Conservation (phyloP, 2,329 filamentous ascomycete species). For the Phialophora verrucosa region DNA sequence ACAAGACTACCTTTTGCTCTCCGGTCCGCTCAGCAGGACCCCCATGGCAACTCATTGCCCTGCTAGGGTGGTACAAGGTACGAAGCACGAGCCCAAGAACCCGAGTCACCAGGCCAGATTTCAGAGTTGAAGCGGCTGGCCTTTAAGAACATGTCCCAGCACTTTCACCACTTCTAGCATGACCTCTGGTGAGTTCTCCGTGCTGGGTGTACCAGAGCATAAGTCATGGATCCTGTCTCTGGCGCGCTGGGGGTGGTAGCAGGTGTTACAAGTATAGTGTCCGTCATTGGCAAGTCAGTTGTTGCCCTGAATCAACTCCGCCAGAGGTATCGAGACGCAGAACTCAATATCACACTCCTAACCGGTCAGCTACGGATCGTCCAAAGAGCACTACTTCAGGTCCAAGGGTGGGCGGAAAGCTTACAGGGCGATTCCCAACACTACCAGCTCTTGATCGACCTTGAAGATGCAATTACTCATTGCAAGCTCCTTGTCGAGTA, state of each 20-base stretch:
- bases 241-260: constrained; percentile 31
- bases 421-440: constrained; percentile 28
- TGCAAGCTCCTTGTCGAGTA: constrained; percentile 33
- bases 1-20: constrained; percentile 4
- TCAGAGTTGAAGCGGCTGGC: background rate
- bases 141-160: background rate
- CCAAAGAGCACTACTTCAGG: constrained; percentile 36
- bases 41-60: background rate
- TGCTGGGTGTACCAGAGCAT: background rate
- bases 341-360: constrained; percentile 34
- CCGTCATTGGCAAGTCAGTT: constrained; percentile 33
- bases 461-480: constrained; percentile 32
- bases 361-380: constrained; percentile 35
- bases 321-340: constrained; percentile 32
- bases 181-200: background rate
- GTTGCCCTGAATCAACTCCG: constrained; percentile 31
- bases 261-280: constrained; percentile 33
- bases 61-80: background rate
- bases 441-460: constrained; percentile 35
- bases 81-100: background rate
- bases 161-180: background rate
- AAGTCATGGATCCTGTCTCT: constrained; percentile 25
- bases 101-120: background rate
- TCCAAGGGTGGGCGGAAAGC: constrained; percentile 33
- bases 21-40: background rate